phyloP scores from a whole-genome alignment of 2,329 filamentous ascomycete species.

The Metarhizium rileyi region DNA sequence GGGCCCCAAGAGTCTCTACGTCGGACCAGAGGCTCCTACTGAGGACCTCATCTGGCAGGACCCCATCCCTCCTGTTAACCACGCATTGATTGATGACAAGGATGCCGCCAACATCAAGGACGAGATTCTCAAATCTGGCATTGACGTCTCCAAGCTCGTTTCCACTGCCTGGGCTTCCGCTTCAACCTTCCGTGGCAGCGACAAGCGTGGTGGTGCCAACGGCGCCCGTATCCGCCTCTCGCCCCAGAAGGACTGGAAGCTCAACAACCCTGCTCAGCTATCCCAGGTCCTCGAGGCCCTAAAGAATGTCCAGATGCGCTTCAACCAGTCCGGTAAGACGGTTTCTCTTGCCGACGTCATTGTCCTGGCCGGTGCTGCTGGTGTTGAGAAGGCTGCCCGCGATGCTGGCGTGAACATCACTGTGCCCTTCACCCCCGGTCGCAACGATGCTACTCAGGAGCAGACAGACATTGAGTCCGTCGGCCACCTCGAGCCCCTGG shows the following conservation, averaged over 20 bases:
- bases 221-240: constrained; percentile 66
- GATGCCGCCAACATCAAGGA: constrained; percentile 60
- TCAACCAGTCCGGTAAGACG: constrained; percentile 59
- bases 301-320: constrained; percentile 55
- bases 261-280: constrained; percentile 64
- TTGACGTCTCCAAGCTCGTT: constrained; percentile 53
- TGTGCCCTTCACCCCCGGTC: constrained; percentile 66
- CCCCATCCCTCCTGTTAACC: constrained; percentile 50
- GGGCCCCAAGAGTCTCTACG: constrained; percentile 59
- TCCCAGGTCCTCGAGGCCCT: constrained; percentile 50
- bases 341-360: constrained; percentile 73
- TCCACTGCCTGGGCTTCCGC: constrained; percentile 59
- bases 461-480: constrained; percentile 61
- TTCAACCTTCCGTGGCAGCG: constrained; percentile 62
- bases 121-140: constrained; percentile 52
- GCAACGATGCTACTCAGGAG: constrained; percentile 60
- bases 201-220: constrained; percentile 78
- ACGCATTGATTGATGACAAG: constrained; percentile 48
- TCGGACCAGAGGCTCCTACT: constrained; percentile 64
- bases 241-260: constrained; percentile 62
- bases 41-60: constrained; percentile 70
- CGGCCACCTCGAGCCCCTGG: constrained; percentile 53
- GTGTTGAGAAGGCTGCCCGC: constrained; percentile 59
- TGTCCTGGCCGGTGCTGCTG: constrained; percentile 61
- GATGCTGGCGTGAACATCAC: constrained; percentile 36